Evolutionary conservation across 805 yeast species (phyloP).

Genomic region (Blastobotrys chiropterorum): DNA sequence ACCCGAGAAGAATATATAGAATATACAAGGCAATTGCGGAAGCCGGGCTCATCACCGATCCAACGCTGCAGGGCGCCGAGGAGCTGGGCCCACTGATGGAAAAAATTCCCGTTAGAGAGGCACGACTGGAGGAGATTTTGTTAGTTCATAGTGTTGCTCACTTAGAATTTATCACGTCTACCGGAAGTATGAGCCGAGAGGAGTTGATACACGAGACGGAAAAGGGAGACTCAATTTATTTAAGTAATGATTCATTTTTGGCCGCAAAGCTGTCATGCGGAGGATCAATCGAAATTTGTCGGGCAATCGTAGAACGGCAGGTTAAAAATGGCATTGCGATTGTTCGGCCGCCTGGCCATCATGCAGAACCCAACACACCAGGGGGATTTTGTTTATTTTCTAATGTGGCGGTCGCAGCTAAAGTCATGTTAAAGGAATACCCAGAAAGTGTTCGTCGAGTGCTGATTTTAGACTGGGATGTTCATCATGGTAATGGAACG

Average conservation of each 20-base stretch:
- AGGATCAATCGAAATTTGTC: constrained; percentile 93
- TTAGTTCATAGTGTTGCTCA: constrained; percentile 82
- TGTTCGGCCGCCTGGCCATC: constrained; percentile 99
- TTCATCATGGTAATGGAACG: constrained; percentile 98
- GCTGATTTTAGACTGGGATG: constrained; percentile 93
- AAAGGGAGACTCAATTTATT: constrained; percentile 88
- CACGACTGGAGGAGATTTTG: constrained; percentile 76
- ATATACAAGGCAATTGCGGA: constrained; percentile 91
- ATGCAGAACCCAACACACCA: constrained; percentile 95
- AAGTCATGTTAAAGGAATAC: constrained; percentile 68
- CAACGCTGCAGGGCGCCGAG: constrained; percentile 61
- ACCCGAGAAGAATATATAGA: constrained; percentile 91
- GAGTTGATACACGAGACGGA: constrained; percentile 77
- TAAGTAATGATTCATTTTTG: constrained; percentile 80
- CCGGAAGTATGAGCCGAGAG: constrained; percentile 72
- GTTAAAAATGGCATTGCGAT: constrained; percentile 92
- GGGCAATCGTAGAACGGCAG: constrained; percentile 86
- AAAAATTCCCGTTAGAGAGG: constrained; percentile 87
- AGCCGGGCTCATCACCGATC: constrained; percentile 81
- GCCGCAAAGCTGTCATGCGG: constrained; percentile 94
- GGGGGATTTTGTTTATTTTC: constrained; percentile 96
- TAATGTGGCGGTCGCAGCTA: constrained; percentile 96
- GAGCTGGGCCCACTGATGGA: constrained; percentile 82
- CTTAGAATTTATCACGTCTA: constrained; percentile 64
- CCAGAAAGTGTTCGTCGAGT: constrained; percentile 85